Conservation (phyloP, 2,329 filamentous ascomycete genomes). For the Xylaria sp. region DNA sequence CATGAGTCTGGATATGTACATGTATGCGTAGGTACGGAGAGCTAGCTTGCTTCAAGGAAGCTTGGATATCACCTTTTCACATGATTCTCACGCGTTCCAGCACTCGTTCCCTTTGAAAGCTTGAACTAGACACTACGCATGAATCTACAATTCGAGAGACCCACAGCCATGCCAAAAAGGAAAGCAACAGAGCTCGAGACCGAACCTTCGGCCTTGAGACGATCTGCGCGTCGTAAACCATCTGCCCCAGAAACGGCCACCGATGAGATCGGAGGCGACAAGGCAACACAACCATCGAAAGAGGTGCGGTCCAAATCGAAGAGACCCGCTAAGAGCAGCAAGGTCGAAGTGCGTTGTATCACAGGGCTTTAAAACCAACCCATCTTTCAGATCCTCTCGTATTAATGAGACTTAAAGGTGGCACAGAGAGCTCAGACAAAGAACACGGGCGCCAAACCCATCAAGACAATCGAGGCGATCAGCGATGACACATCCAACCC, state of each 20-base stretch:
- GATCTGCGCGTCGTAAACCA: constrained; percentile 38
- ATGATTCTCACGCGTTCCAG: background rate
- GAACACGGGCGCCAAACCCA: constrained; percentile 16
- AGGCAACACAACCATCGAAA: background rate
- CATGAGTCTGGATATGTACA: background rate
- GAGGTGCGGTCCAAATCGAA: constrained; percentile 2
- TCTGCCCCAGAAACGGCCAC: constrained; percentile 6
- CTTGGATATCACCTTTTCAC: background rate
- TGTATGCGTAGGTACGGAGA: background rate
- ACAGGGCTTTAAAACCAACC: background rate
- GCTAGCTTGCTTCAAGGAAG: background rate
- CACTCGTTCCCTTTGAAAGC: background rate
- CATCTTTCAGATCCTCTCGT: background rate
- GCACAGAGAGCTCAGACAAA: constrained; percentile 16
- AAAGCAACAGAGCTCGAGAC: constrained; percentile 28
- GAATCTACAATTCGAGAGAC: background rate
- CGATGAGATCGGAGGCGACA: constrained; percentile 5
- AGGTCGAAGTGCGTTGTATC: constrained; percentile 26
- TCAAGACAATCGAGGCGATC: constrained; percentile 27
- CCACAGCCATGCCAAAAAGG: constrained; percentile 34
- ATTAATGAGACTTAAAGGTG: constrained; percentile 15
- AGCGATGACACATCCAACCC: constrained; percentile 11
- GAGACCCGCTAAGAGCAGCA: background rate
- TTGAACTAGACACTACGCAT: background rate
- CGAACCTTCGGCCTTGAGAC: constrained; percentile 28